phyloP scores from a whole-genome alignment of 1,139 yeast species.

The Casaregolazyma lundiana region DNA sequence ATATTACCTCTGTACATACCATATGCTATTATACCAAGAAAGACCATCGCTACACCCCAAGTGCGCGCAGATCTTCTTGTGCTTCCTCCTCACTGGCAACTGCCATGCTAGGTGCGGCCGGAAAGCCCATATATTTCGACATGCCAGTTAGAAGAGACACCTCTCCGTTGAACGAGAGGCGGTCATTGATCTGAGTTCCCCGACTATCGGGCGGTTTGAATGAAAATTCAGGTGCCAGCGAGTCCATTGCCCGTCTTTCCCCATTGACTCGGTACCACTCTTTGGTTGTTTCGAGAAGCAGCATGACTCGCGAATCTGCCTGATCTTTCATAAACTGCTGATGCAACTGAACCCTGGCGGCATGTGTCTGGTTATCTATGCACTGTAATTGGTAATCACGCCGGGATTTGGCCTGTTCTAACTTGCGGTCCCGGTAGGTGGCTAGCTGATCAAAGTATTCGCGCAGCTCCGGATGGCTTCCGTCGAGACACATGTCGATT shows the following conservation, averaged over 20 bases:
- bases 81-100: slow-evolving; percentile 39
- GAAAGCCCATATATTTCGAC: slow-evolving; percentile 56
- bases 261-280: slow-evolving; percentile 90
- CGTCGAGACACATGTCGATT: slow-evolving; percentile 78
- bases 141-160: slow-evolving; percentile 56
- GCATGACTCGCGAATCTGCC: slow-evolving; percentile 60
- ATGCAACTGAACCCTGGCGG: slow-evolving; percentile 74
- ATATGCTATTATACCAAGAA: background rate
- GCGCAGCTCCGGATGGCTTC: slow-evolving; percentile 82
- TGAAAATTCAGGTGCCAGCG: slow-evolving; percentile 50
- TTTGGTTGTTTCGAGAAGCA: slow-evolving; percentile 72
- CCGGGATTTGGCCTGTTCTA: slow-evolving; percentile 61
- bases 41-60: slow-evolving; percentile 20
- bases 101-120: slow-evolving; percentile 52
- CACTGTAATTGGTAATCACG: slow-evolving; percentile 71
- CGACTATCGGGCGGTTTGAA: slow-evolving; percentile 31
- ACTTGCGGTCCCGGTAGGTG: slow-evolving; percentile 62
- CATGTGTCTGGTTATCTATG: slow-evolving; percentile 74
- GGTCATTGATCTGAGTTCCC: slow-evolving; percentile 46
- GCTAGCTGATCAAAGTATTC: slow-evolving; percentile 66
- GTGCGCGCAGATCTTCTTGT: slow-evolving; percentile 27
- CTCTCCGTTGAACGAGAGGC: slow-evolving; percentile 53
- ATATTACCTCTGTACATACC: background rate
- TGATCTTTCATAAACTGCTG: slow-evolving; percentile 73
- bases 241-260: slow-evolving; percentile 83